phyloP scores from a whole-genome alignment of 768 basidiomycete genomes.

The Suillus subalutaceus region DNA sequence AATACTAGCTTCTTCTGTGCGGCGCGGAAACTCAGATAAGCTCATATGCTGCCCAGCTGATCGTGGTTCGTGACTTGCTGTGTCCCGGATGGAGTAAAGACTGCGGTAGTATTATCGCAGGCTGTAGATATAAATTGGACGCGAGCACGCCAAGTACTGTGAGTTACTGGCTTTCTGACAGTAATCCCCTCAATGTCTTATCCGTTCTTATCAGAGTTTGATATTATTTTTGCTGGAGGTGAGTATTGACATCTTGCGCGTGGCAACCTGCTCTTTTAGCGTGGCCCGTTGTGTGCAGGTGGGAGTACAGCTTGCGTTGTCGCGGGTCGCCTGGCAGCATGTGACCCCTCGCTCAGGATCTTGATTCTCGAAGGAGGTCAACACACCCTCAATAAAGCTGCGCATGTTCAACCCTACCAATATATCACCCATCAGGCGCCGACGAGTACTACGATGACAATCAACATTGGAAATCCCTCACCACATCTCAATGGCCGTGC shows the following conservation, averaged over 20 bases:
- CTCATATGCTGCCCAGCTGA: not conserved
- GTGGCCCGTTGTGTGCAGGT: slow-evolving; percentile 12
- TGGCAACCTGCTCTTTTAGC: not conserved
- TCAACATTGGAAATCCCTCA: slow-evolving; percentile 17
- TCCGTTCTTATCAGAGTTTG: slow-evolving; percentile 1
- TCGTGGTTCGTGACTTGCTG: not conserved
- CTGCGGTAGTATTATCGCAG: not conserved
- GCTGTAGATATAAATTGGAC: not conserved
- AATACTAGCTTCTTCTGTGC: not conserved
- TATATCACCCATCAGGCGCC: slow-evolving; percentile 21
- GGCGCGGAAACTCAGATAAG: not conserved
- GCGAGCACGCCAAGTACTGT: not conserved
- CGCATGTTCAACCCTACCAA: slow-evolving; percentile 25
- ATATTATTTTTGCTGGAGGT: slow-evolving; percentile 5
- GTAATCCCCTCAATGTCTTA: not conserved
- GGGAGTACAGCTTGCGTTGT: slow-evolving; percentile 32
- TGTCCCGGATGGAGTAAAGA: not conserved
- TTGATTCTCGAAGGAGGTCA: slow-evolving; percentile 30
- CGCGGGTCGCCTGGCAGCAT: slow-evolving; percentile 28
- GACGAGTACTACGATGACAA: slow-evolving; percentile 20
- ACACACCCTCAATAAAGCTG: slow-evolving; percentile 21
- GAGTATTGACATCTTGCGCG: not conserved
- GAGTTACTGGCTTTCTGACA: not conserved
- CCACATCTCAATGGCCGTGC: slow-evolving; percentile 19
- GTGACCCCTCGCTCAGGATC: slow-evolving; percentile 30